Percentiles rank a stretch among this genome's conserved stretches.
Evolutionary conservation across 129 eudicot species (phyloP).

Genomic region (Scalesia atractyloides): DNA sequence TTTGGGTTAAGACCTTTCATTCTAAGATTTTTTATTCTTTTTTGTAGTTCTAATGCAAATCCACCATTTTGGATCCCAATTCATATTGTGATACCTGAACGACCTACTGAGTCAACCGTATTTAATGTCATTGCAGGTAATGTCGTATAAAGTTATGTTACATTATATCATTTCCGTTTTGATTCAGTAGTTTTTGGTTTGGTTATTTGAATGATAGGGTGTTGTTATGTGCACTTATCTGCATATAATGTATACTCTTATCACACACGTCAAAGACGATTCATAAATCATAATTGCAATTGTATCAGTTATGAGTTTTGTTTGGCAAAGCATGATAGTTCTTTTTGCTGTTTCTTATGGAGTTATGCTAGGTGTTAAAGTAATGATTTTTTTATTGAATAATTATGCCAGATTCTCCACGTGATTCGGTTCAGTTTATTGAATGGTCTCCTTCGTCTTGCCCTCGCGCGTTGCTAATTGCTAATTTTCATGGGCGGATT

Average conservation of each 20-base stretch:
- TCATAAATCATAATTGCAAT: not conserved
- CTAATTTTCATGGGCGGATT: constrained; percentile 91
- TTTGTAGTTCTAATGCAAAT: constrained; percentile 85
- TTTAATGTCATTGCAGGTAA: constrained; percentile 98
- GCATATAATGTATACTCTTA: constrained; percentile 2
- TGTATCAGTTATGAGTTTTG: constrained; percentile 13
- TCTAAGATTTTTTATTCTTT: constrained; percentile 7
- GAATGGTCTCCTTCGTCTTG: constrained; percentile 98
- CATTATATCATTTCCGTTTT: constrained; percentile 10
- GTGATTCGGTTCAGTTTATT: constrained; percentile 96
- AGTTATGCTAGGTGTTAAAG: not conserved
- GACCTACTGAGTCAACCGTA: constrained; percentile 94
- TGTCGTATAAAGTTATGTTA: constrained; percentile 9
- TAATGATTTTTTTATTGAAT: constrained; percentile 1
- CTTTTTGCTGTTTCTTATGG: constrained; percentile 7
- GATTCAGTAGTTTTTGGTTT: constrained; percentile 20
- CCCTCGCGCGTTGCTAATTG: constrained; percentile 84
- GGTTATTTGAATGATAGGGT: constrained; percentile 6
- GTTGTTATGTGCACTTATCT: not conserved
- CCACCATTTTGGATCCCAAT: constrained; percentile 99
- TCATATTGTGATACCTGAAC: constrained; percentile 96
- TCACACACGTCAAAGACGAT: constrained; percentile 14
- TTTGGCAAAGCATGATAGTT: constrained; percentile 15
- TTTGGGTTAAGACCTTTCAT: constrained; percentile 10
- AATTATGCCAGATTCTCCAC: constrained; percentile 80